A percentile compares a stretch with the other conserved stretches of the same genome.
phyloP scores from a whole-genome alignment of 495 filamentous ascomycete genomes.

The Cudoniella acicularis region DNA sequence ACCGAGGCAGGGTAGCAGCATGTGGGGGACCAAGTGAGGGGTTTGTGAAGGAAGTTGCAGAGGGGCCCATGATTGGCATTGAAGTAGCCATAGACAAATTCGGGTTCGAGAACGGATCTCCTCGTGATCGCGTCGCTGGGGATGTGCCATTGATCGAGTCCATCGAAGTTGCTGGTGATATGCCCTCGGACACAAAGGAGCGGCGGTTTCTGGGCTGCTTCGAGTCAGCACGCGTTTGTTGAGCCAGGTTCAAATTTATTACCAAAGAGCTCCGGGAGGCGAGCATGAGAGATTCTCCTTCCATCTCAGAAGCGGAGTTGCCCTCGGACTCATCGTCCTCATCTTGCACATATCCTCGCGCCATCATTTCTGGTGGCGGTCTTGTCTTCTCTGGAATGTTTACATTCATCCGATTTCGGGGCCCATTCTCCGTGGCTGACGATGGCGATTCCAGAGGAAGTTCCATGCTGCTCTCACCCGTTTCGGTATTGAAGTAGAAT shows the following conservation, averaged over 20 bases:
- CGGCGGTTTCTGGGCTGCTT: slow-evolving; percentile 45
- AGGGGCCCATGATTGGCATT: slow-evolving; percentile 54
- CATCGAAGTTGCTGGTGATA: slow-evolving; percentile 89
- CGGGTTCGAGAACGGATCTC: slow-evolving; percentile 45
- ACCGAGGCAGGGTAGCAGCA: slow-evolving; percentile 63
- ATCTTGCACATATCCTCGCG: slow-evolving; percentile 74
- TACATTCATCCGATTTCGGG: slow-evolving; percentile 81
- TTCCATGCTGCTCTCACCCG: slow-evolving; percentile 88
- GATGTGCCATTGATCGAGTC: slow-evolving; percentile 71
- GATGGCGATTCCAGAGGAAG: slow-evolving; percentile 88
- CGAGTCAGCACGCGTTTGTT: neutral
- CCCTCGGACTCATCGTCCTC: slow-evolving; percentile 78
- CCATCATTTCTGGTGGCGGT: slow-evolving; percentile 89
- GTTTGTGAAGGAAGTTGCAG: slow-evolving; percentile 64
- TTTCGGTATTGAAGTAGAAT: slow-evolving; percentile 98
- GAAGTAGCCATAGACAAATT: slow-evolving; percentile 43
- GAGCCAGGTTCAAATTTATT: slow-evolving; percentile 25
- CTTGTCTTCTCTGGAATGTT: slow-evolving; percentile 86
- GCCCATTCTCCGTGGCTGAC: slow-evolving; percentile 75
- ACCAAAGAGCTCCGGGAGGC: slow-evolving; percentile 48
- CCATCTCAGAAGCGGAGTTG: slow-evolving; percentile 81
- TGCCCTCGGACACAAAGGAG: slow-evolving; percentile 62
- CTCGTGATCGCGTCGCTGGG: slow-evolving; percentile 41
- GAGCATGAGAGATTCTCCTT: slow-evolving; percentile 53
- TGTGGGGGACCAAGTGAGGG: slow-evolving; percentile 50